Evolutionary conservation across 2,329 filamentous ascomycete species (phyloP).

Genomic region (Cladosporium sp.): DNA sequence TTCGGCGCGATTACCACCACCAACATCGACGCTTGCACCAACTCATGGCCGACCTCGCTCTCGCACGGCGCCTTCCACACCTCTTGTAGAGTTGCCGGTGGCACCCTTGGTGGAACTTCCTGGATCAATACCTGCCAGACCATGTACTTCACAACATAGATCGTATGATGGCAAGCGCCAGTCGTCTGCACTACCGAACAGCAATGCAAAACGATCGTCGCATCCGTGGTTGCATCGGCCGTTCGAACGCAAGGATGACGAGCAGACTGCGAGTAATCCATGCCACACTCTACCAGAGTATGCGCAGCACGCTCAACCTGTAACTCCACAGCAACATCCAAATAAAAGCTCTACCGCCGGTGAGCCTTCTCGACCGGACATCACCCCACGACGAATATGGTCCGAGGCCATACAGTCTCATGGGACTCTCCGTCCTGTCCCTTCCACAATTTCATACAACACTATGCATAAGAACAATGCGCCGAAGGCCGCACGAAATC

Average conservation of each 20-base stretch:
- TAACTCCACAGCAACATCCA: not conserved
- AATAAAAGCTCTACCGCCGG: not conserved
- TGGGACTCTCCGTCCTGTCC: not conserved
- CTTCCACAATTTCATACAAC: not conserved
- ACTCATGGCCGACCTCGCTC: constrained; percentile 37
- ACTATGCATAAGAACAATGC: too few relatives aligned
- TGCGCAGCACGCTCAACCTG: not conserved
- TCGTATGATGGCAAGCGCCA: not conserved
- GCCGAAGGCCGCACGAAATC: too few relatives aligned
- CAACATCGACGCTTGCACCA: constrained; percentile 29
- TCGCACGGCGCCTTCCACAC: constrained; percentile 37
- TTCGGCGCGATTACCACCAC: constrained; percentile 26
- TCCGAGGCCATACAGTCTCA: not conserved
- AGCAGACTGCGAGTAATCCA: not conserved
- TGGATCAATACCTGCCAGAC: constrained; percentile 19
- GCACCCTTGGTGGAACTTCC: constrained; percentile 26
- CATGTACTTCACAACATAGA: not conserved
- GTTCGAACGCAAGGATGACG: not conserved
- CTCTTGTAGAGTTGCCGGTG: constrained; percentile 24
- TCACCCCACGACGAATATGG: not conserved
- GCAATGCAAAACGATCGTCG: not conserved
- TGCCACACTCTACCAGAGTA: too few relatives aligned
- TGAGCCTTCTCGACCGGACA: not conserved
- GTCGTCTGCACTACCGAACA: not conserved
- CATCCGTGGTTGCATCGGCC: constrained; percentile 1